These are phyloP conservation scores for Moesziomyces globuligerus DNA, from an alignment of 1,284 basidiomycete genomes.

Conservation along the genomic window DNA sequence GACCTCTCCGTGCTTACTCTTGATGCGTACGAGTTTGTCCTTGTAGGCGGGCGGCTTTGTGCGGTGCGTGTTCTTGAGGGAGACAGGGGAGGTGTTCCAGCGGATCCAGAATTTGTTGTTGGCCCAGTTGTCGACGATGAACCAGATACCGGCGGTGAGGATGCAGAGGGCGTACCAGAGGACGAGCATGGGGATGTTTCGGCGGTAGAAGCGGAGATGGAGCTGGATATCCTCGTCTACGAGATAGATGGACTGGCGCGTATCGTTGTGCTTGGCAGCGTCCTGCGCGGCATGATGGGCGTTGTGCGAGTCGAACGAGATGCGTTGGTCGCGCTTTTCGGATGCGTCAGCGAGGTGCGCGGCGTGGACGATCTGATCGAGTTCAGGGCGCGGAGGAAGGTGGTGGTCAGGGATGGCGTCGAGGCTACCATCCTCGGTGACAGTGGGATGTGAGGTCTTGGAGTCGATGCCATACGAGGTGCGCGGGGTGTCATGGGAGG, in stretches of 20 bases:
- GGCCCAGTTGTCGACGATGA: conserved; percentile 37
- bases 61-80: background rate
- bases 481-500: conserved; percentile 2
- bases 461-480: conserved; percentile 12
- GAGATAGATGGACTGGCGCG: conserved; percentile 43
- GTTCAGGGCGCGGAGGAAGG: conserved; percentile 30
- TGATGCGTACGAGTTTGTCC: conserved; percentile 36
- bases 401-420: conserved; percentile 25
- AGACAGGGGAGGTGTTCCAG: conserved; percentile 23
- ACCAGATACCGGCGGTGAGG: conserved; percentile 43
- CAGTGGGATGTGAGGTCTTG: no score
- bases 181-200: conserved; percentile 11
- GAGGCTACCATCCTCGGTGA: conserved; percentile 14
- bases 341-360: background rate
- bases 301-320: conserved; percentile 15
- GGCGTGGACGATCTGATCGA: conserved; percentile 15
- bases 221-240: conserved; percentile 47
- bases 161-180: conserved; percentile 46
- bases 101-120: conserved; percentile 47
- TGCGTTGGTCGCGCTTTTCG: conserved; percentile 20
- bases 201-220: conserved; percentile 40
- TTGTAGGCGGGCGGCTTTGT: conserved; percentile 1
- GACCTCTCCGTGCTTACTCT: conserved; percentile 43
- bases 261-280: background rate
- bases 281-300: no score